Conservation (phyloP, 176 grass and related monocot species). For the Oryza glaberrima region DNA sequence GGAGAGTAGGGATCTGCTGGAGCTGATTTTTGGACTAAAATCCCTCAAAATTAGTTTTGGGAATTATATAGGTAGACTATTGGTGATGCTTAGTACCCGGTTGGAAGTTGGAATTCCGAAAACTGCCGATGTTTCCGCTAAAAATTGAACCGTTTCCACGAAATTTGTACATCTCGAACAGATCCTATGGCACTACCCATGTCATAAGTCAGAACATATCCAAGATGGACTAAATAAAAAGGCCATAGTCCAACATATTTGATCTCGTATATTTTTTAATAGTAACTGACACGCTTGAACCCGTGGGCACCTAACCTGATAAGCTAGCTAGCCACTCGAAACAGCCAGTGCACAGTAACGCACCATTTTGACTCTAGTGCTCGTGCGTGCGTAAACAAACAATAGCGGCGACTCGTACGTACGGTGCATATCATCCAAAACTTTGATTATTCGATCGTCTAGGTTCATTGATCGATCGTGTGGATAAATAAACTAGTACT, state of each 20-base stretch:
- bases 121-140: too few relatives aligned
- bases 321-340: not conserved
- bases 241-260: too few relatives aligned
- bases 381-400: conserved; percentile 29
- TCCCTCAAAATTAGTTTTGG: too few relatives aligned
- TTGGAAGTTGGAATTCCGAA: too few relatives aligned
- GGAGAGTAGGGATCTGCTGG: too few relatives aligned
- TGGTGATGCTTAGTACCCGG: too few relatives aligned
- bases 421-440: not conserved
- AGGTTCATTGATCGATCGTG: not conserved
- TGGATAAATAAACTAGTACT: not conserved
- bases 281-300: not conserved
- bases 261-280: not conserved
- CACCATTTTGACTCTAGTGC: not conserved
- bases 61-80: too few relatives aligned
- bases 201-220: not conserved
- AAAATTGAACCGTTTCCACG: too few relatives aligned
- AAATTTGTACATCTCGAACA: too few relatives aligned
- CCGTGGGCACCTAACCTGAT: not conserved
- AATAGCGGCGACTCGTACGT: not conserved
- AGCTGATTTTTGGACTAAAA: too few relatives aligned
- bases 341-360: not conserved
- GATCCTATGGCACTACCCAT: too few relatives aligned
- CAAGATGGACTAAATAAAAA: not conserved
- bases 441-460: not conserved